phyloP scores from a whole-genome alignment of 2,329 filamentous ascomycete genomes.

The Alternaria alternata region DNA sequence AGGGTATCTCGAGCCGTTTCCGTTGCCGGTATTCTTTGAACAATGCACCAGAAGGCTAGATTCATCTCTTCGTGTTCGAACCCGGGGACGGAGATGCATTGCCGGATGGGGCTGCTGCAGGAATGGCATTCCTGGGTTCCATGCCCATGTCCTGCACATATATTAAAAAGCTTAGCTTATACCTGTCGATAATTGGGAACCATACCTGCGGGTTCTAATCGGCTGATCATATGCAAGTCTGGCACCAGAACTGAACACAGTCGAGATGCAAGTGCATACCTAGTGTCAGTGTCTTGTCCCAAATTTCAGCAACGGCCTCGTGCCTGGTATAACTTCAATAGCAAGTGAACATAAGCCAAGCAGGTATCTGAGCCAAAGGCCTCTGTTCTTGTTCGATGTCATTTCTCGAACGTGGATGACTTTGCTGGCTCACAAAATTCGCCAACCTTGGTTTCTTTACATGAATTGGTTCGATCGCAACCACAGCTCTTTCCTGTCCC shows the following conservation, averaged over 20 bases:
- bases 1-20: constrained; percentile 1
- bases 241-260: not conserved
- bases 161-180: constrained; percentile 1
- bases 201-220: not conserved
- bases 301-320: not conserved
- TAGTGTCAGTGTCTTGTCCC: not conserved
- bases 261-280: not conserved
- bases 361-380: too few relatives aligned
- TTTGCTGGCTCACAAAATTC: too few relatives aligned
- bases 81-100: not conserved
- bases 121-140: not conserved
- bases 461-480: too few relatives aligned
- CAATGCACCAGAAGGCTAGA: not conserved
- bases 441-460: too few relatives aligned
- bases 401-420: too few relatives aligned
- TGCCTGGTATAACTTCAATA: too few relatives aligned
- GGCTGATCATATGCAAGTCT: not conserved
- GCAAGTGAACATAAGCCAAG: too few relatives aligned
- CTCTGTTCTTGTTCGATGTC: too few relatives aligned
- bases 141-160: not conserved
- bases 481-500: too few relatives aligned
- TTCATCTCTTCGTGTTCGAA: not conserved
- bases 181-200: not conserved
- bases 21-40: constrained; percentile 1
- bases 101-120: not conserved